Evolutionary conservation across 2,329 filamentous ascomycete species (phyloP), one percentile per base, ranked within the genome.

Genomic region (Aspergillus pseudoterreus): DNA sequence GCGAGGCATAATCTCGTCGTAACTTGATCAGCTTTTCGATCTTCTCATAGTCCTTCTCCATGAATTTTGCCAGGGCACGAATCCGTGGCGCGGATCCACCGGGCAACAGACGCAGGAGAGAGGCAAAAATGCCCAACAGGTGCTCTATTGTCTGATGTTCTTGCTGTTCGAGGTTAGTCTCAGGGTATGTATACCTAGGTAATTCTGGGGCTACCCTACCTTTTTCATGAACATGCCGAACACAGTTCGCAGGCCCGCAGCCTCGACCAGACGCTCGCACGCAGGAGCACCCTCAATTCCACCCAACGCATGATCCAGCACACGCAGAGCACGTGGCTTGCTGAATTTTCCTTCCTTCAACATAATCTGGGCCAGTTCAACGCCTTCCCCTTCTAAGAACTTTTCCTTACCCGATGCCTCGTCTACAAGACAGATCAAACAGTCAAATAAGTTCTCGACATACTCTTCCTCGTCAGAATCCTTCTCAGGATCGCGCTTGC

Each of bases 11-110:
- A 11, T 88, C 86, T 44, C 82, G 75, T 38, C 92, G 82, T 44
- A 96, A 70, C 53, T 80, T 77, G 33, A 95, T 69, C 4, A 97
- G 76, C 65, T 85, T 89, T 5, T 67, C 74, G 35, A 90, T 83
- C 76, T 97, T 97, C 59, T 82, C 90, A 67, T 95, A 96, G 58
- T 96, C 85, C 66, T 90, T 95, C 70, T 99, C 94, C 15, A 96
- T 87, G 63, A 97, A 97, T 66, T 99, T 99, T 44, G 92, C 92
- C 4, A 97, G 79, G 1, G 87, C 82, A 4, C 94, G 83, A 60
- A 97, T 95, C 5, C 94, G 82, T 30, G 85, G 80, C 0, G 89
- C 78, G 1, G 89, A 91, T 30, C 90, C 83, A 14, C 84, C 88
- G 0, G 92, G 91, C 1, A 99, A 72, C 4, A 86, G 79, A 21